Evolutionary conservation across 164 flowering plant species (phyloP).

Genomic region (Buxus sempervirens): DNA sequence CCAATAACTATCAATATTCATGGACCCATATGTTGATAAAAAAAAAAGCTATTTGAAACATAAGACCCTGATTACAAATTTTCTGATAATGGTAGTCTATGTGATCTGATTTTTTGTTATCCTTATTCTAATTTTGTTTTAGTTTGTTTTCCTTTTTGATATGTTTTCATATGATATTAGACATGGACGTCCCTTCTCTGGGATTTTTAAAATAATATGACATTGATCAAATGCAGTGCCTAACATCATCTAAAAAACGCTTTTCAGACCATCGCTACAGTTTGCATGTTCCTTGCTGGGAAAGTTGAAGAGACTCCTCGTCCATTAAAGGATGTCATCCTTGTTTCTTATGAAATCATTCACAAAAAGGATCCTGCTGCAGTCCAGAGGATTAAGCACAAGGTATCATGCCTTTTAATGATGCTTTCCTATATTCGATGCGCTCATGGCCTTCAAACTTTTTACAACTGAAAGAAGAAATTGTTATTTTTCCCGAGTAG

Average conservation of each 20-base stretch:
- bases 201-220: not conserved
- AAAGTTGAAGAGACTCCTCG: constrained; percentile 89
- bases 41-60: too few relatives aligned
- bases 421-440: not conserved
- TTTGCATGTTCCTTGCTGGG: constrained; percentile 85
- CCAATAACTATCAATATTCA: too few relatives aligned
- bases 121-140: too few relatives aligned
- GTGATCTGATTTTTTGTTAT: too few relatives aligned
- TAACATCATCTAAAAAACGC: not conserved
- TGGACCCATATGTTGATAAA: too few relatives aligned
- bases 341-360: constrained; percentile 74
- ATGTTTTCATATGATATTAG: too few relatives aligned
- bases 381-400: constrained; percentile 68
- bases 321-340: constrained; percentile 68
- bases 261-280: constrained; percentile 72
- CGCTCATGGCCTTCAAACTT: too few relatives aligned
- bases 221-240: not conserved
- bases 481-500: not conserved
- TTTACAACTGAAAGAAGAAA: not conserved
- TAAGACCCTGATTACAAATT: too few relatives aligned
- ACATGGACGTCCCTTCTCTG: not conserved
- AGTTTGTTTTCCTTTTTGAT: too few relatives aligned
- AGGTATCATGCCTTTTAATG: constrained; percentile 34
- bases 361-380: constrained; percentile 73
- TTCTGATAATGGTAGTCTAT: too few relatives aligned